These are phyloP conservation scores for Cerioporus squamosus DNA, from an alignment of 1,284 basidiomycete species.

Conservation along the genomic window DNA sequence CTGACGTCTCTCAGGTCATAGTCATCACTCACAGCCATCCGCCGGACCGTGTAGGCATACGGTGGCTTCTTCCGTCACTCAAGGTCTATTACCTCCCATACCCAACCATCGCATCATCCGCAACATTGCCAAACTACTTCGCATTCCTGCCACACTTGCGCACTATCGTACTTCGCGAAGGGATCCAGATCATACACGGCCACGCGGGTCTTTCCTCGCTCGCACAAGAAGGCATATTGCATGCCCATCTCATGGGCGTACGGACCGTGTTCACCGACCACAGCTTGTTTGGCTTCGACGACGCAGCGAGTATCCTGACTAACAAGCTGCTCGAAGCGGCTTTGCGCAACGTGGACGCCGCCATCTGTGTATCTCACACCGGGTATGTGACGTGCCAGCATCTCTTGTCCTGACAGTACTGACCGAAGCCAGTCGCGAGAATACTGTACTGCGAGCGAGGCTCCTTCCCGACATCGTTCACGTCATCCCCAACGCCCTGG, in stretches of 20 bases:
- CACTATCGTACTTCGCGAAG: constrained; percentile 87
- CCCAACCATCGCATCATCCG: constrained; percentile 84
- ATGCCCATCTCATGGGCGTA: constrained; percentile 83
- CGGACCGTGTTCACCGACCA: constrained; percentile 97
- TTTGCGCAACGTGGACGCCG: constrained; percentile 89
- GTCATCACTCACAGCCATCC: constrained; percentile 93
- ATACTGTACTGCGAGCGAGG: constrained; percentile 89
- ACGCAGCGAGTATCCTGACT: constrained; percentile 94
- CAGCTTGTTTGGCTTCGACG: constrained; percentile 94
- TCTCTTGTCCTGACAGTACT: background rate
- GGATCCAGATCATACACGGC: constrained; percentile 88
- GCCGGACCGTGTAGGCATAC: constrained; percentile 84
- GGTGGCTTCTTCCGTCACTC: constrained; percentile 84
- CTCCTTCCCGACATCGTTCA: constrained; percentile 70
- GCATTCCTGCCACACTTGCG: constrained; percentile 91
- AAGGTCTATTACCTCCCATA: constrained; percentile 97
- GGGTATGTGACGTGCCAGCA: constrained; percentile 57
- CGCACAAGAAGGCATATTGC: constrained; percentile 92
- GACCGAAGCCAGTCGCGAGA: constrained; percentile 72
- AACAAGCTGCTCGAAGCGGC: constrained; percentile 93
- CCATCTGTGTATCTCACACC: constrained; percentile 97
- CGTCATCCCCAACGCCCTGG: constrained; percentile 95
- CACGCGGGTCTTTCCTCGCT: constrained; percentile 91
- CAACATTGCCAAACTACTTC: constrained; percentile 95
- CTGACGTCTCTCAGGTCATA: constrained; percentile 67